phyloP scores from a whole-genome alignment of 1,284 basidiomycete genomes.

The Trichosporon sp. region DNA sequence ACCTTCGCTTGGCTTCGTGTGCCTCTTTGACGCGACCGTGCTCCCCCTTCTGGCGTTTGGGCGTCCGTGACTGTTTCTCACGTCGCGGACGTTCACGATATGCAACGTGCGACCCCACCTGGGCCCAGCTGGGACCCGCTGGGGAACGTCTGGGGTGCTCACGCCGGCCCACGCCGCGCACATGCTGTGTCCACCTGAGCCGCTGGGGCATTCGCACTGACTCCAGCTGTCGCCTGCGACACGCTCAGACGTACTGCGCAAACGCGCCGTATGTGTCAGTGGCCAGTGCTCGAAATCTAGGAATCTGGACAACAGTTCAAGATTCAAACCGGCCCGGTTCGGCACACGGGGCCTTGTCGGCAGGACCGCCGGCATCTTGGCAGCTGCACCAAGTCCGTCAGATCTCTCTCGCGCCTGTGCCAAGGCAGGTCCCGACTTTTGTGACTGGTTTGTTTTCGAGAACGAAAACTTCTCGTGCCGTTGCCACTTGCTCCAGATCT shows the following conservation, averaged over 20 bases:
- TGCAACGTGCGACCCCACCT: neutral
- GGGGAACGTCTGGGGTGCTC: too few species aligned
- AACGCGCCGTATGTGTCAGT: neutral
- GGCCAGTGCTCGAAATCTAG: neutral
- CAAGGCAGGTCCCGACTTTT: neutral
- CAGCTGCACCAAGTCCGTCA: neutral
- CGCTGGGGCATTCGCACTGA: neutral
- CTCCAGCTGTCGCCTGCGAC: neutral
- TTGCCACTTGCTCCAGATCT: neutral
- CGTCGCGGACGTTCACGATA: neutral
- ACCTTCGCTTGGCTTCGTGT: neutral
- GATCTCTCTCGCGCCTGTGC: neutral
- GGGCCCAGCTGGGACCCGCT: neutral
- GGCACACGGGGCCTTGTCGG: too few species aligned
- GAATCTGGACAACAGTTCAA: too few species aligned
- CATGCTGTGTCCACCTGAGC: neutral
- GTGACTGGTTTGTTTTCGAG: neutral
- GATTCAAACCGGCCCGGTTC: neutral
- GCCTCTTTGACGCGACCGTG: neutral
- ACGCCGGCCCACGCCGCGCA: neutral
- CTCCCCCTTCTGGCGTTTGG: neutral
- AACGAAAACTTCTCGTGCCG: neutral
- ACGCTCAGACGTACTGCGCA: too few species aligned
- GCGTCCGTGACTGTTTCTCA: neutral
- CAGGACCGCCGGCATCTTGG: neutral